Evolutionary conservation across 2,329 filamentous ascomycete genomes (phyloP), one percentile per base, ranked within the genome.

Genomic region (Rutstroemia sp.): DNA sequence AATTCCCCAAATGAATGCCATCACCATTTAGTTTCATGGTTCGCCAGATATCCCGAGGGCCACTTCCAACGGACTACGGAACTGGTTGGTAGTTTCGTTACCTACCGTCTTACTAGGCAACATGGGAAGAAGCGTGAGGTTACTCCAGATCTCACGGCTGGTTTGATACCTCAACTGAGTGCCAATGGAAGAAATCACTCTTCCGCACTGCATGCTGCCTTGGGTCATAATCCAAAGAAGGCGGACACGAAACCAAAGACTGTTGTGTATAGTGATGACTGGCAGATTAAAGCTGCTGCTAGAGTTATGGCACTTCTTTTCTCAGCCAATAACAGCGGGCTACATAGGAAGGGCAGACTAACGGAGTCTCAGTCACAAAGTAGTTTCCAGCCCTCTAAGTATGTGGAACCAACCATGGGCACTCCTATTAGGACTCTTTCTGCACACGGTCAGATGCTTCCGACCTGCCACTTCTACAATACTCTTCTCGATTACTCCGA

Each of bases 391-490:
- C 16, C 19, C 7, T 51, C 47, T 14, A 56, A 56, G 42, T 25
- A 21, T 27, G 50, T 41, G 19, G 53, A 51, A 4, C 27, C 47
- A 25, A 46, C 23, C 21, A 52, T 56, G 25, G 49, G 49, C 25
- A 47, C 54, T 34, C 54, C 54, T 2, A 52, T 52, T 6, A 46
- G 48, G 21, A 70, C 71, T n/a, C 65, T 71, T 39, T 71, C 70
- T 53, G 76, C 74, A 2, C 76, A 81, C 60, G 84, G 84, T 0
- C 87, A 89, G 66, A 77, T 92, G 42, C 72, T 96, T 27, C 83
- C 90, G 0, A 90, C 88, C 4, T 92, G 84, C 65, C 85, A 90
- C 64, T 96, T 96, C 68, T 96, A 96, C 71, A 91, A 90, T 66
- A 88, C 88, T 1, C 74, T 95, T 58, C 79, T 96, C 9, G 92